Base-by-base conservation (phyloP, 192 early-diverging fungal genomes). In the Mortierella alpina region DNA sequence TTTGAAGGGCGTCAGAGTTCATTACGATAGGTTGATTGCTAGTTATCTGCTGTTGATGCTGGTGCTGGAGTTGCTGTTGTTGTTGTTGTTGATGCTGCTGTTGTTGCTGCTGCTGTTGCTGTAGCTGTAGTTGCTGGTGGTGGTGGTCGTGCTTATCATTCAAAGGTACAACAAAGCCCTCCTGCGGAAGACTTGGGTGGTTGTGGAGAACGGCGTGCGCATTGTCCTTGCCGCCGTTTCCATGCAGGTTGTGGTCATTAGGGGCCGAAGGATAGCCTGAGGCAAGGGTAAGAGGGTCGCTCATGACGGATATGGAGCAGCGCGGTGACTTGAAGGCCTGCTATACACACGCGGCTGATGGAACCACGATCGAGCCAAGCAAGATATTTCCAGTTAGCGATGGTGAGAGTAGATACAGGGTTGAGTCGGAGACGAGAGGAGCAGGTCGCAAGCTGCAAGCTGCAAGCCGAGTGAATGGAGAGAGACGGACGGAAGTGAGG, bases 201-300 rank as follows among this genome's bases (percentile, higher is more conserved):
- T 42, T 62, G 31, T 63, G 61, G 10, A 64, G 54, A 42, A 55
- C 9, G 56, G 56, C 8, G 41, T 61, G 42, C 31, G 59, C 72
- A 18, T 22, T 59, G 42, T 64, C 53, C 52, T 67, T 62, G 47
- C 13, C 66, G 47, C 17, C 52, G 52, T 65, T 56, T 52, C 8
- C 67, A 57, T 47, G 12, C 18, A 72, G 51, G 50, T 59, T 47
- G 18, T 52, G 65, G 59, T 80, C 77, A 80, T 80, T 80, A 80
- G 77, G 70, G 52, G 77, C 70, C 14, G 70, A 55, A 45, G 77
- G 45, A 65, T 67, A 80, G 65, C 77, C 77, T 22, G 70, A 1
- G 54, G 72, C 48, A 47, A 63, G 77, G 59, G 63, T 62, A 48
- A 66, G 22, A 46, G 57, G 53, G 45, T 72, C 77, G 54, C 65